Conservation (phyloP, 495 filamentous ascomycete species). For the Lophiostoma macrostomum region DNA sequence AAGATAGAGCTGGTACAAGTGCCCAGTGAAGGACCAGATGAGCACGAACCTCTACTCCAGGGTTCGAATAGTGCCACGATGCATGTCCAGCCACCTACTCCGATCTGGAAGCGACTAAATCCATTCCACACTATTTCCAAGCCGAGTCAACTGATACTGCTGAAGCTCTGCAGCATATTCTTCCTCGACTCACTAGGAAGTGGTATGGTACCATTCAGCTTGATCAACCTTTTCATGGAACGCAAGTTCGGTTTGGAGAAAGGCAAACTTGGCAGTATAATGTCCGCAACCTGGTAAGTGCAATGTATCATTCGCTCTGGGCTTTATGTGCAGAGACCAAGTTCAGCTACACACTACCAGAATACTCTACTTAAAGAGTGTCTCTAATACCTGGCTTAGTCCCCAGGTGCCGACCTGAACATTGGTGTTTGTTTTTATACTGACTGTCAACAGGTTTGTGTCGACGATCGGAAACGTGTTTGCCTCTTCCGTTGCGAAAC, state of each 20-base stretch:
- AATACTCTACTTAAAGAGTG: too few species aligned
- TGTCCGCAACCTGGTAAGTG: conserved; percentile 28
- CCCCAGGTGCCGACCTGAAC: too few species aligned
- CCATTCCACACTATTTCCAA: conserved; percentile 26
- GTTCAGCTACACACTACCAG: conserved; percentile 48
- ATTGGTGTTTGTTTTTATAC: too few species aligned
- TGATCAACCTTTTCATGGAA: conserved; percentile 65
- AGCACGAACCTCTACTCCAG: conserved; percentile 18
- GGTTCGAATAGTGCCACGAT: not conserved
- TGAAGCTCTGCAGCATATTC: conserved; percentile 72
- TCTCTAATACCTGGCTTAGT: too few species aligned
- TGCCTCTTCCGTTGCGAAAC: conserved; percentile 69
- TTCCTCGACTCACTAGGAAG: conserved; percentile 75
- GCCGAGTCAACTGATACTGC: conserved; percentile 54
- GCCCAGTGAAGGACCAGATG: conserved; percentile 20
- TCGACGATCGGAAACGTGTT: conserved; percentile 67
- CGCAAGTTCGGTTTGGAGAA: conserved; percentile 69
- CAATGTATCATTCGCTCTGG: too few species aligned
- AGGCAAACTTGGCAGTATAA: conserved; percentile 46
- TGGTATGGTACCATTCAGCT: conserved; percentile 62
- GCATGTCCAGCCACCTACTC: not conserved
- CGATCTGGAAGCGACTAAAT: not conserved
- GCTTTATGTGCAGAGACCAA: too few species aligned
- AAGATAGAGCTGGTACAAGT: not conserved
- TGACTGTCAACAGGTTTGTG: conserved; percentile 53